These are phyloP conservation scores for Pichia pseudocactophila DNA, from an alignment of 805 yeast genomes.

Conservation along the genomic window DNA sequence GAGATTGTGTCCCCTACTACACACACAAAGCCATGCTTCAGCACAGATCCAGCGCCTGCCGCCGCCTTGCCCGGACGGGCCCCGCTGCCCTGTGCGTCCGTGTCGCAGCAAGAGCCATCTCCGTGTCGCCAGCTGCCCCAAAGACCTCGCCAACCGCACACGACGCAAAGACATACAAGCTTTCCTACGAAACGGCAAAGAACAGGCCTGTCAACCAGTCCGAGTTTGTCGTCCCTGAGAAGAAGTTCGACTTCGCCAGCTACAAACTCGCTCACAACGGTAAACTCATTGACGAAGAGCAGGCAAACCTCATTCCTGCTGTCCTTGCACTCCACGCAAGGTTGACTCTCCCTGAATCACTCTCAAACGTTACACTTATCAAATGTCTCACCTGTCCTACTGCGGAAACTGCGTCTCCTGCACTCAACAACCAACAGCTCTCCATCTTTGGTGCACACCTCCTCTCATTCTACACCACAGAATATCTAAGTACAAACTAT, in stretches of 20 bases:
- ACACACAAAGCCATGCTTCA: no score
- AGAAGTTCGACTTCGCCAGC: constrained; percentile 25
- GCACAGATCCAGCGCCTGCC: not conserved
- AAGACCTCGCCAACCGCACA: constrained; percentile 3
- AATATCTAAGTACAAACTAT: constrained; percentile 61
- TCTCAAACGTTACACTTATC: constrained; percentile 60
- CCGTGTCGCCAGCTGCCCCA: constrained; percentile 12
- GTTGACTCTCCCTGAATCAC: constrained; percentile 50
- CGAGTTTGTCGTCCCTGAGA: constrained; percentile 14
- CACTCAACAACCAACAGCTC: constrained; percentile 60
- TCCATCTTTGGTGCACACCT: constrained; percentile 76
- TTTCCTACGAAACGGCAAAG: constrained; percentile 24
- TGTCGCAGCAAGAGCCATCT: constrained; percentile 2
- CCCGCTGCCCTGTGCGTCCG: not conserved
- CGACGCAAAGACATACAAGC: constrained; percentile 15
- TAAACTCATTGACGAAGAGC: constrained; percentile 35
- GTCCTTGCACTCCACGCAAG: constrained; percentile 73
- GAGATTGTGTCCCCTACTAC: not conserved
- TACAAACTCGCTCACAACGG: constrained; percentile 24
- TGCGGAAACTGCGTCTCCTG: constrained; percentile 33
- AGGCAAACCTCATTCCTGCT: constrained; percentile 56
- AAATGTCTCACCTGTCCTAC: constrained; percentile 61
- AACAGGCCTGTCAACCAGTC: constrained; percentile 12
- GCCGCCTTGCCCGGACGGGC: not conserved
- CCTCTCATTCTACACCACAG: constrained; percentile 66